Conservation (phyloP, 371 early-diverging fungal genomes). For the Apophysomyces variabilis region DNA sequence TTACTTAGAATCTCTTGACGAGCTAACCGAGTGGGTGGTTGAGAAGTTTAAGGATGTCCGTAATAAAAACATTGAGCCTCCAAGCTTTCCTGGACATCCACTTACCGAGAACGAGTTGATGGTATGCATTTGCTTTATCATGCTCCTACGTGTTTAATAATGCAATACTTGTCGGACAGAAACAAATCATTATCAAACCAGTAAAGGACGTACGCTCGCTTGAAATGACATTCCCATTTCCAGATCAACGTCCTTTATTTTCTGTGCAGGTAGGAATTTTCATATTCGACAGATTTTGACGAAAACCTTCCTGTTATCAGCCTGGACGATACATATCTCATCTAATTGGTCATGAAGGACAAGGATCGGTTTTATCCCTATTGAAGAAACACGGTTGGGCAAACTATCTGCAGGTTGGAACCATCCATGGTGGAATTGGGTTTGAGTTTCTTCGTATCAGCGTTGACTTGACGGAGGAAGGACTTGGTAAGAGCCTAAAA, state of each 20-base stretch:
- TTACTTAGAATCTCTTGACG: slow-evolving; percentile 76
- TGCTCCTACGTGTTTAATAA: background rate
- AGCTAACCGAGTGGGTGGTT: slow-evolving; percentile 81
- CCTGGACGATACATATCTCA: slow-evolving; percentile 76
- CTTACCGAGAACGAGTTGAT: slow-evolving; percentile 72
- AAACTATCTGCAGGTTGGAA: slow-evolving; percentile 72
- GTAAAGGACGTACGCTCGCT: slow-evolving; percentile 84
- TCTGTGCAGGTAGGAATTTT: slow-evolving; percentile 49
- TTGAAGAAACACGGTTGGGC: slow-evolving; percentile 92
- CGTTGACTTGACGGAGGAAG: slow-evolving; percentile 84
- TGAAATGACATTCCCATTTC: slow-evolving; percentile 85
- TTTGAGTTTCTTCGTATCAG: slow-evolving; percentile 85
- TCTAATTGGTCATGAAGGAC: slow-evolving; percentile 84
- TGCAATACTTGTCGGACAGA: slow-evolving; percentile 42
- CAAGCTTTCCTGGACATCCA: slow-evolving; percentile 75
- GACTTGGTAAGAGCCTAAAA: slow-evolving; percentile 58
- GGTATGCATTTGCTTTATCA: slow-evolving; percentile 43
- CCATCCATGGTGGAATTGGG: slow-evolving; percentile 65
- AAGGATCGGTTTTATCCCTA: slow-evolving; percentile 85
- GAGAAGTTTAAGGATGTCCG: slow-evolving; percentile 74
- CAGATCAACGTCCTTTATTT: slow-evolving; percentile 70
- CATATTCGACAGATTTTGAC: background rate
- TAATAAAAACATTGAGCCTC: slow-evolving; percentile 76
- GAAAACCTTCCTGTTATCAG: slow-evolving; percentile 28
- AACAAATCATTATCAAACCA: slow-evolving; percentile 77